A percentile compares a stretch with the other conserved stretches of the same genome.
phyloP scores from a whole-genome alignment of 31 red algal genomes.

The Odonthalia washingtoniensis region DNA sequence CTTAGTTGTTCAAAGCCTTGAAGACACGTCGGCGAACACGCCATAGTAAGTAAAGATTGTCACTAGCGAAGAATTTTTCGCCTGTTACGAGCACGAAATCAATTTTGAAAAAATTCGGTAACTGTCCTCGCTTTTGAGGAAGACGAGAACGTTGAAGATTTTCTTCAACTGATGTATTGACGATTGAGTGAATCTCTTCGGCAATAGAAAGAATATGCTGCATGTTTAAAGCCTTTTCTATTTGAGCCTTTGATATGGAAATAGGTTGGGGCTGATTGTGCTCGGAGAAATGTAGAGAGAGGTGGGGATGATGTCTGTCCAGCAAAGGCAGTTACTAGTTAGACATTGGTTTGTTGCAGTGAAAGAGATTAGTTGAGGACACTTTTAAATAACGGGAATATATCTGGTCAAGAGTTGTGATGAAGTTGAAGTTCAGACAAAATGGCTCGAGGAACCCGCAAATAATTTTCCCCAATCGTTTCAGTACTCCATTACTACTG shows the following conservation, averaged over 20 bases:
- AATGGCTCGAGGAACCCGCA: neutral
- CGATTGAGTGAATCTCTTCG: neutral
- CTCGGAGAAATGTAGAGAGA: neutral
- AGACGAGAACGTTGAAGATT: neutral
- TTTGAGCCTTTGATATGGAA: neutral
- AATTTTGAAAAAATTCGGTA: neutral
- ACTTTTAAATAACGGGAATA: neutral
- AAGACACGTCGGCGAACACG: neutral
- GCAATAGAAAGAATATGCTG: neutral
- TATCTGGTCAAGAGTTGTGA: neutral
- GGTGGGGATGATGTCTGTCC: neutral
- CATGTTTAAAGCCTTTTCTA: neutral
- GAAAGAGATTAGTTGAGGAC: neutral
- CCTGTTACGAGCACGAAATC: conserved; percentile 20
- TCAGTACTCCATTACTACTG: neutral
- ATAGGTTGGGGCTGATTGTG: neutral
- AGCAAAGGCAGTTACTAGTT: neutral
- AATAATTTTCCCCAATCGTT: neutral
- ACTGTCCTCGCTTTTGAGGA: neutral
- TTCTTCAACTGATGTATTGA: neutral
- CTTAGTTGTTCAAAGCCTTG: neutral
- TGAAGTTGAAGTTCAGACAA: neutral
- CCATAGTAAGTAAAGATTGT: conserved; percentile 8
- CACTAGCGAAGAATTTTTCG: neutral
- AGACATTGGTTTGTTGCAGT: neutral